Evolutionary conservation across 805 yeast species (phyloP).

Genomic region (Citeromyces nyonsensis): DNA sequence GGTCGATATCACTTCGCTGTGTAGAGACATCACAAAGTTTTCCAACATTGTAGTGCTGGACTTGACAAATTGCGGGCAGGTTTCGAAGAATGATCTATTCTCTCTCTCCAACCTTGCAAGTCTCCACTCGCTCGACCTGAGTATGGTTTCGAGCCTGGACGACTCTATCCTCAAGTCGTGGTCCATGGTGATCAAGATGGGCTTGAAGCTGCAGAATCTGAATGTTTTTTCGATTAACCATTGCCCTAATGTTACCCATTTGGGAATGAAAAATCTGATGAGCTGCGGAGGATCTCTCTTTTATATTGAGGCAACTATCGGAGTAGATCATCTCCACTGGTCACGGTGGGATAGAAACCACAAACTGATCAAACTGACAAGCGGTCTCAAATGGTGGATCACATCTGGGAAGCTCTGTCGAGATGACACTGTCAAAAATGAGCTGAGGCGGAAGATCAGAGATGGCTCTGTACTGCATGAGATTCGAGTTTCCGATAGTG

Average conservation of each 20-base stretch:
- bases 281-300: not conserved
- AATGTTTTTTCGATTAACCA: conserved; percentile 6
- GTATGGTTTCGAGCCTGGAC: conserved; percentile 4
- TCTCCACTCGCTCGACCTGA: conserved; percentile 3
- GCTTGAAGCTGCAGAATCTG: conserved; percentile 8
- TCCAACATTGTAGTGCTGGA: conserved; percentile 7
- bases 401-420: too few species aligned
- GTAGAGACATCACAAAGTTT: conserved; percentile 1
- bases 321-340: not conserved
- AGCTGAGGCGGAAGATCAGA: too few species aligned
- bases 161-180: conserved; percentile 9
- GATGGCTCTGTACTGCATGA: too few species aligned
- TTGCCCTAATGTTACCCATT: not conserved
- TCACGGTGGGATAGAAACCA: too few species aligned
- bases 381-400: too few species aligned
- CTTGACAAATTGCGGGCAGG: conserved; percentile 4
- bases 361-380: too few species aligned
- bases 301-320: not conserved
- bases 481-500: too few species aligned
- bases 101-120: conserved; percentile 3
- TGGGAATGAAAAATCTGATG: not conserved
- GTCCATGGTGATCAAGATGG: conserved; percentile 10
- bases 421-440: too few species aligned
- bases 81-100: not conserved
- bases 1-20: not conserved